phyloP scores from a whole-genome alignment of 495 filamentous ascomycete genomes.

The Echria macrotheca region DNA sequence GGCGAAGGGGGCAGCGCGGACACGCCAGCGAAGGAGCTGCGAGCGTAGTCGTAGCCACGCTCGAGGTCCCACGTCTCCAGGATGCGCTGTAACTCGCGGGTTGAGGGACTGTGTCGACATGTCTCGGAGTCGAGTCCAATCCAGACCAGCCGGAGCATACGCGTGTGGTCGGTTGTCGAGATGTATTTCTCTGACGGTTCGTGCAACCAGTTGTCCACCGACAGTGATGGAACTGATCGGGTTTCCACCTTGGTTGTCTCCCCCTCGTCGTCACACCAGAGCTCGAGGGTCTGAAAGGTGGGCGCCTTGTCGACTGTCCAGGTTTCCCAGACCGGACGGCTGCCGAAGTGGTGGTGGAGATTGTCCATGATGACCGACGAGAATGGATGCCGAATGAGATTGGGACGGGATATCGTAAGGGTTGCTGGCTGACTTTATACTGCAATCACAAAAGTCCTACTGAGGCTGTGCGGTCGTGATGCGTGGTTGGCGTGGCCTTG shows the following conservation, averaged over 20 bases:
- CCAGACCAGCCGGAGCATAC: conserved; percentile 18
- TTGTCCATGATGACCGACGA: conserved; percentile 12
- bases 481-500: neutral
- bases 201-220: conserved; percentile 24
- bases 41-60: conserved; percentile 17
- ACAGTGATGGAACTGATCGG: conserved; percentile 2
- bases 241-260: conserved; percentile 3
- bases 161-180: neutral
- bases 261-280: conserved; percentile 13
- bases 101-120: conserved; percentile 13
- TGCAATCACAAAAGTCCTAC: conserved; percentile 5
- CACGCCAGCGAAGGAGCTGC: conserved; percentile 23
- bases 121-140: conserved; percentile 12
- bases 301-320: conserved; percentile 17
- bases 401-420: neutral
- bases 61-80: conserved; percentile 13
- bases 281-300: conserved; percentile 19
- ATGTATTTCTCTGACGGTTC: conserved; percentile 14
- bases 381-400: neutral
- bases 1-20: conserved; percentile 1
- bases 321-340: conserved; percentile 18
- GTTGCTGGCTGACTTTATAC: neutral
- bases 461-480: conserved; percentile 10
- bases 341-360: conserved; percentile 19
- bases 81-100: conserved; percentile 6